phyloP scores from a whole-genome alignment of 2,329 filamentous ascomycete genomes.

The Pseudogymnoascus sp. region DNA sequence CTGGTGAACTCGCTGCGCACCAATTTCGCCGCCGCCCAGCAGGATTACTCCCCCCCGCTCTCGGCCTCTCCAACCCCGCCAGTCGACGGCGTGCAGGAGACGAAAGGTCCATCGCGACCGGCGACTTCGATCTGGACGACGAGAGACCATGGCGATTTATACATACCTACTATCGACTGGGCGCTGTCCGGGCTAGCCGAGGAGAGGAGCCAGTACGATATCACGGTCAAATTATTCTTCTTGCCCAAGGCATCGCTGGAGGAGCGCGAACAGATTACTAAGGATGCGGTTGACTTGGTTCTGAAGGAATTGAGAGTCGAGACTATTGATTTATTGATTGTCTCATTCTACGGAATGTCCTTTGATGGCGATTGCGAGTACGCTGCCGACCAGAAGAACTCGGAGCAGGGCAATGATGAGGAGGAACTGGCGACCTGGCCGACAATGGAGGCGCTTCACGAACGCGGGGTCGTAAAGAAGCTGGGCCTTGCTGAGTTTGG shows the following conservation, averaged over 20 bases:
- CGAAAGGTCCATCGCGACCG: conserved; percentile 28
- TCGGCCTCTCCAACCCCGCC: conserved; percentile 30
- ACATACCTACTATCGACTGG: conserved; percentile 74
- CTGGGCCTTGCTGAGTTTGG: conserved; percentile 91
- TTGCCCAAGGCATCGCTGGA: conserved; percentile 63
- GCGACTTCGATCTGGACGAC: conserved; percentile 59
- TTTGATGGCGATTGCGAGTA: conserved; percentile 92
- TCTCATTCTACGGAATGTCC: conserved; percentile 86
- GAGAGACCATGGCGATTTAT: conserved; percentile 54
- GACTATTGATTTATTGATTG: conserved; percentile 79
- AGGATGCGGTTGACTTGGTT: conserved; percentile 74
- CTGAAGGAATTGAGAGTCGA: conserved; percentile 69
- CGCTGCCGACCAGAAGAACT: conserved; percentile 58
- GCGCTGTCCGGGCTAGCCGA: conserved; percentile 66
- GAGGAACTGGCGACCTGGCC: conserved; percentile 65
- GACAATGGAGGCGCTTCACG: conserved; percentile 66
- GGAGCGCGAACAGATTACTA: conserved; percentile 62
- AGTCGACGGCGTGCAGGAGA: conserved; percentile 26
- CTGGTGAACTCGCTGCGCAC: conserved; percentile 80
- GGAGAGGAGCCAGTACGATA: conserved; percentile 79
- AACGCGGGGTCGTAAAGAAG: conserved; percentile 62
- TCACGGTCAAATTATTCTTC: conserved; percentile 94
- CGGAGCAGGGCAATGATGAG: conserved; percentile 57
- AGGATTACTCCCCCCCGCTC: conserved; percentile 44
- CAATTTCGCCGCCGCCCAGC: conserved; percentile 71